Conservation (phyloP, 805 yeast genomes). For the Starmerella tilneyi region DNA sequence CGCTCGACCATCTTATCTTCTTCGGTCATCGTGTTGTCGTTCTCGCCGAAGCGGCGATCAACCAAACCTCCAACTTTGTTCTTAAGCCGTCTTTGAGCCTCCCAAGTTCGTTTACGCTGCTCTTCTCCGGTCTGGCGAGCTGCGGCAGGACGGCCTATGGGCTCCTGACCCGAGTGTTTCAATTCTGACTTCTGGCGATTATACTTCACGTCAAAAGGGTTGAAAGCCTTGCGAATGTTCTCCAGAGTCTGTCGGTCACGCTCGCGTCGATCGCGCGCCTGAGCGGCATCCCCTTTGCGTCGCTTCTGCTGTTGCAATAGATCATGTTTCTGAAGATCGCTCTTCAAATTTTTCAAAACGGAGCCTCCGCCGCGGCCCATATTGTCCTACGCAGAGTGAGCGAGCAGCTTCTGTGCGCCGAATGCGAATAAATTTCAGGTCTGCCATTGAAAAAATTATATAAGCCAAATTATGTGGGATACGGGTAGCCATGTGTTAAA, state of each 20-base stretch:
- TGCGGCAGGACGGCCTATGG: conserved; percentile 49
- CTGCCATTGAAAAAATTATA: conserved; percentile 5
- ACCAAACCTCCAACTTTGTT: conserved; percentile 68
- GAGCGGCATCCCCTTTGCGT: conserved; percentile 14
- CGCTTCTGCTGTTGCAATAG: conserved; percentile 36
- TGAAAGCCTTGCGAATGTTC: conserved; percentile 70
- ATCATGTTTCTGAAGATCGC: conserved; percentile 45
- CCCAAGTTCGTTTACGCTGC: conserved; percentile 49
- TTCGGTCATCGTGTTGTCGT: conserved; percentile 53
- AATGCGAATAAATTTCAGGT: neutral
- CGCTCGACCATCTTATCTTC: conserved; percentile 95
- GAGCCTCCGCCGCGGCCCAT: conserved; percentile 21
- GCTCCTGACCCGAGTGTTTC: conserved; percentile 34
- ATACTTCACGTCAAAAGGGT: conserved; percentile 74
- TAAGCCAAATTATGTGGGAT: neutral
- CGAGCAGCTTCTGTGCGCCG: neutral
- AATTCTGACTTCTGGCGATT: conserved; percentile 46
- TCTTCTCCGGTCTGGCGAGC: conserved; percentile 62
- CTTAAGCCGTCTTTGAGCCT: conserved; percentile 49
- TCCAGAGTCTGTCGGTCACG: conserved; percentile 38
- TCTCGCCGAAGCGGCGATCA: conserved; percentile 90
- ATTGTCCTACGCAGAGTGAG: neutral
- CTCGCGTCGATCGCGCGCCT: conserved; percentile 42
- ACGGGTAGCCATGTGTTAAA: no score
- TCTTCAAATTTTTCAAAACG: conserved; percentile 24